Evolutionary conservation across 495 filamentous ascomycete species (phyloP), one percentile per base, ranked within the genome.

Genomic region (Lepraria neglecta): DNA sequence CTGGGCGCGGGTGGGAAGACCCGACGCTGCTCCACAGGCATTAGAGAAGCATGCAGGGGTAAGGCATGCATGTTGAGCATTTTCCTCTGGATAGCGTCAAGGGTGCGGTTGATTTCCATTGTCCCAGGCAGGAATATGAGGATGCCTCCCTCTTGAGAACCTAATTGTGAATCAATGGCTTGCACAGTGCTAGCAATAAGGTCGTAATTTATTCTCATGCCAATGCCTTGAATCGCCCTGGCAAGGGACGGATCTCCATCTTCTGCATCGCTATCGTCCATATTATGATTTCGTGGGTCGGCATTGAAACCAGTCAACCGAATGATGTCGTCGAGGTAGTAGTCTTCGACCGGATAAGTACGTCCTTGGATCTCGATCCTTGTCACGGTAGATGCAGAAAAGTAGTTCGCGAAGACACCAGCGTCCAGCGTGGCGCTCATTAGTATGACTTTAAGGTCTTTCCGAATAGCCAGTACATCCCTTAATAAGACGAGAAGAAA

Each of bases 401-500:
- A 97, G 72, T 98, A 98, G 42, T 80, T 75, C 60, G 84, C 84
- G 72, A 97, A 98, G 5, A 92, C 83, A 3, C 82, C 79, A 11
- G 95, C 92, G 73, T 98, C 94, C 3, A 98, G 83, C 7, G 94
- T 98, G 14, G 94, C 94, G 71, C 90, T 95, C 95, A 98, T 98
- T n/a, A 98, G 77, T 43, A 98, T 85, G 45, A 98, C 84, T 73
- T 91, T 96, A 9, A 98, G 75, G 62, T 97, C 91, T 61, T 84
- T 84, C 53, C 90, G 82, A 64, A 79, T 76, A 48, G 79, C 81
- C 45, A 97, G 71, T 47, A 97, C 88, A 68, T 95, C 87, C 59
- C 89, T 83, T n/a, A 97, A 75, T 28, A 98, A 81, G 43, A 91
- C 90, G 43, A 98, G 74, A 7, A 98, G 79, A 70, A 98, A 96